Base-by-base conservation (phyloP, 495 filamentous ascomycete species). In the Lichenothelia convexa region DNA sequence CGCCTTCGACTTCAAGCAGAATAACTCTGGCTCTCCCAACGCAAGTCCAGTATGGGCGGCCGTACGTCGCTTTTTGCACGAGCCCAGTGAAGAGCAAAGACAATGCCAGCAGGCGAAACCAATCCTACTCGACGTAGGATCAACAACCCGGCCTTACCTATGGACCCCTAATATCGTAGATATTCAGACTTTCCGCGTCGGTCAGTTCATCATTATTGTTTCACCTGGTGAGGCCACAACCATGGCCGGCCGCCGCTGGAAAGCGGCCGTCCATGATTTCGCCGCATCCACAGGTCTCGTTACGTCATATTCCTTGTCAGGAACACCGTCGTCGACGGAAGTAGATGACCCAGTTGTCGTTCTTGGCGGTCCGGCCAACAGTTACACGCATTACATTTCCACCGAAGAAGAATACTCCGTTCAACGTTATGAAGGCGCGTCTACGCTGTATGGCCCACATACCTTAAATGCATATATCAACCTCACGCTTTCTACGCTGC, bases 121-220 rank as follows among this genome's bases (percentile, higher is more conserved):
- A 0, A 81, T 97, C 33, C 65, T 97, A 0, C 62, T 97, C 17
- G 83, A 94, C 46, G 82, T 93, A 6, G 89, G 89, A 18, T 78
- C 82, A 45, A 72, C 83, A 32, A 64, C 62, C 21, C 59, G 53
- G 17, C 89, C 89, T 0, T 97, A 97, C 57, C 62, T 70, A 12
- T 97, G 89, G 89, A 73, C 76, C 2, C 83, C 89, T 4, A 92
- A 93, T 43, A 75, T 97, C 36, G 86, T 93, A 22, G 87, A 97
- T 51, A 69, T 97, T 23, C 89, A 97, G 51, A 61, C 80, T 16
- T 65, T 93, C 21, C 76, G 89, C 20, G 78, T 92, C 3, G 89
- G 89, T 5, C 85, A 92, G 49, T 58, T 97, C 13, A 61, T 91
- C 32, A 78, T 94, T 40, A 74, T 97, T 42, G 70, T 94, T 18